Percentiles rank a stretch among this genome's conserved stretches.
phyloP scores from a whole-genome alignment of 2,329 filamentous ascomycete genomes.

The Ilyonectria destructans region DNA sequence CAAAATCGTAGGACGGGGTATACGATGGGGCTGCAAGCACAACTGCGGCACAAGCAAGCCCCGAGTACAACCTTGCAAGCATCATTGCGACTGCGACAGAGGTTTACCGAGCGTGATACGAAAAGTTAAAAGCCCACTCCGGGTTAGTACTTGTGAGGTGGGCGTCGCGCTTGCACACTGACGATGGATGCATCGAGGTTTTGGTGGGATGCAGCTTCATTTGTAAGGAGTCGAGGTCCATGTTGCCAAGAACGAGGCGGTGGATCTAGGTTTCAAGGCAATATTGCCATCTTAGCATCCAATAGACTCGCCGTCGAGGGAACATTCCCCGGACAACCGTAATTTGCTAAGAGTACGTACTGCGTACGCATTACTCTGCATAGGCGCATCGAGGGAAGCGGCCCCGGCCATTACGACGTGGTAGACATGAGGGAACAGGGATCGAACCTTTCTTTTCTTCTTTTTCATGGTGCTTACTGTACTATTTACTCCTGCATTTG shows the following conservation, averaged over 20 bases:
- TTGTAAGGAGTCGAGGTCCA: constrained; percentile 9
- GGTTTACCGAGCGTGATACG: constrained; percentile 3
- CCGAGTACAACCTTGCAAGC: constrained; percentile 38
- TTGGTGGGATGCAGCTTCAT: constrained; percentile 11
- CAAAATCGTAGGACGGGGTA: constrained; percentile 39
- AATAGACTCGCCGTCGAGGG: constrained; percentile 10
- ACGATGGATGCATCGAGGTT: constrained; percentile 8
- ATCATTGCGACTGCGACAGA: constrained; percentile 22
- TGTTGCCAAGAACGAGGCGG: background rate
- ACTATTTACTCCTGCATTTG: background rate
- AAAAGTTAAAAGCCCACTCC: constrained; percentile 21
- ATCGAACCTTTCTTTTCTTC: background rate
- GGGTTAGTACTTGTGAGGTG: background rate
- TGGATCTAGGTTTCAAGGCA: background rate
- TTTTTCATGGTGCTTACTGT: background rate
- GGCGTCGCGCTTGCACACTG: background rate
- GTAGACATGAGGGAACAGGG: background rate
- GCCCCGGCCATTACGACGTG: background rate
- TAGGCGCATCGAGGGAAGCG: background rate
- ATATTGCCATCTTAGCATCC: background rate
- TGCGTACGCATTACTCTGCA: background rate
- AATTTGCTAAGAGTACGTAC: background rate
- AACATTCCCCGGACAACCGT: background rate
- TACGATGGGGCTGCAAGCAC: constrained; percentile 36
- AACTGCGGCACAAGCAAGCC: constrained; percentile 36